Evolutionary conservation across 2,329 filamentous ascomycete species (phyloP), one percentile per base, ranked within the genome.

Genomic region (Bimuria novae-zelandiae): DNA sequence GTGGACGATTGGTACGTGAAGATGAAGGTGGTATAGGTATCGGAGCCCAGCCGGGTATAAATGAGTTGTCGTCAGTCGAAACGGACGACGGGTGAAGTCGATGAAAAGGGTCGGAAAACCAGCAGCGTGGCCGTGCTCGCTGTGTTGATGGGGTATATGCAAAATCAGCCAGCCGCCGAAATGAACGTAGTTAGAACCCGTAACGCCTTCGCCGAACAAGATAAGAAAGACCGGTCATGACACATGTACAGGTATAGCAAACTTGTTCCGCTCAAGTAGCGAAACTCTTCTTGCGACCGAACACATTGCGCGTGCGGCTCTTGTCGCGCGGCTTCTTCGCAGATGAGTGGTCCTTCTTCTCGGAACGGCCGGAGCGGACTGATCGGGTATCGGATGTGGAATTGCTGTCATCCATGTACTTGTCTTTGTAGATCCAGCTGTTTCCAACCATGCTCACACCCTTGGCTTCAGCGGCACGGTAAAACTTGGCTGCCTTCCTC

Each of bases 381-480:
- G 80, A 55, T 74, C 72, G 51, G 75, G 68, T 61, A 53, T 74
- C 70, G 7, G 68, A 66, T 7, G 57, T 52, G 30, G 64, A 62
- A 16, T 66, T 71, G 66, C 61, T 68, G 51, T 69, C 89, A 55
- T 88, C 85, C 77, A 82, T 81, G 72, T 97, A 97, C 71, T 97
- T 97, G 52, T 91, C 78, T 75, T 97, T 97, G 80, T 97, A 92
- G 64, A 97, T 97, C 92, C 94, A 99, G 80, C 92, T 97, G 73
- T 97, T 97, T 50, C 94, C 94, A 51, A 96, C 89, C 92, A 97
- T 97, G 75, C 86, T 96, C 81, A 97, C 92, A 6, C 94, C 94
- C 76, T 94, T 94, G 21, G 88, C 86, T 72, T 96, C 94, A 5
- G 94, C 94, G 79, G 88, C 82, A 19, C 94, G 87, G 73, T 97